Base-by-base conservation (phyloP, 805 yeast species). In the Tetrapisispora namnaoensis region DNA sequence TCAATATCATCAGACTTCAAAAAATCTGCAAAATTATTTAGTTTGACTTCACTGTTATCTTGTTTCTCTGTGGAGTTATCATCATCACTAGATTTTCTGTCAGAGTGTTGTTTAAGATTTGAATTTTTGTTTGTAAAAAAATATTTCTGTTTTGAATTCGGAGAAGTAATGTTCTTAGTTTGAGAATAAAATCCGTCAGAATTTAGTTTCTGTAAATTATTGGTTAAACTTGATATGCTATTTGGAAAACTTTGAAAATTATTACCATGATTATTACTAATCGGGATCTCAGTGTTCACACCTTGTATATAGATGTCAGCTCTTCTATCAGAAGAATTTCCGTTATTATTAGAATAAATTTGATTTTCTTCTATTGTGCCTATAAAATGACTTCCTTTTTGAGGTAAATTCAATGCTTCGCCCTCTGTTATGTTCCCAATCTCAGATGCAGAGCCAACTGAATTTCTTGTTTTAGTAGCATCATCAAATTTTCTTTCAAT, bases 1-100 rank as follows among this genome's bases (percentile, higher is more conserved):
- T 69, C 69, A 42, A 56, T 55, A 0, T 66, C 65, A 37, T 67
- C 70, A 3, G 69, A 46, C 52, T 67, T 67, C 48, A 75, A 57
- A 59, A 70, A 73, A 38, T 70, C 68, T 11, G 69, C 62, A 54
- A 75, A 74, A 51, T 73, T 70, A 38, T 66, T 66, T 18, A 63
- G 18, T 18, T 17, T 35, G 4, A 40, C 22, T 2, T 37, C 42
- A 16, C 18, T n/a, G 6, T 18, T n/a, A 2, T 36, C 13, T 16
- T 8, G n/a, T 21, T 27, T 35, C 16, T 8, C 13, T n/a, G 21
- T 3, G 4, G 34, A 18, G 4, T 30, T n/a, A 16, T 40, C 24
- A 8, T 24, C 10, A 16, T 27, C 34, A 4, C n/a, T n/a, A 4
- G 24, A 27, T 17, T 27, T 9, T 9, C 18, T 44, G 3, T 18